Conservation (phyloP, 2,329 filamentous ascomycete species). For the Tolypocladium tropicale region DNA sequence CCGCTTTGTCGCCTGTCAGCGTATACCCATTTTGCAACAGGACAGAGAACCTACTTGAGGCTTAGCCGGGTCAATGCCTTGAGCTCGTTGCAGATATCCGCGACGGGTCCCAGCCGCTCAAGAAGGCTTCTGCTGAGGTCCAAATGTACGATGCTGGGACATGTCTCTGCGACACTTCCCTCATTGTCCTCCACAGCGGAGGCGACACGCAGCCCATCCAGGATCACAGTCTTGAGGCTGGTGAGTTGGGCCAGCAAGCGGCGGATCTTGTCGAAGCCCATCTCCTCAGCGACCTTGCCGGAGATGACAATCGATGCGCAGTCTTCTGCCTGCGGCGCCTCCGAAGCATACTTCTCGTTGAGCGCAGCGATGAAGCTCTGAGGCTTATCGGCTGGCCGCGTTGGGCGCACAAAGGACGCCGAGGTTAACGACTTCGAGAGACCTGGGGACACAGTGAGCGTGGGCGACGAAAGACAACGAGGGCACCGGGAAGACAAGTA, state of each 20-base stretch:
- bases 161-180: constrained; percentile 36
- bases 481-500: constrained; percentile 23
- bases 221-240: constrained; percentile 69
- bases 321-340: constrained; percentile 25
- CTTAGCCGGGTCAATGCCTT: constrained; percentile 55
- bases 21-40: not conserved
- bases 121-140: constrained; percentile 83
- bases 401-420: constrained; percentile 80
- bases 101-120: constrained; percentile 53
- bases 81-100: constrained; percentile 61
- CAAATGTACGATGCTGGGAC: constrained; percentile 62
- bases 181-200: constrained; percentile 20
- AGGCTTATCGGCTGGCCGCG: constrained; percentile 55
- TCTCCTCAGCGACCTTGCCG: constrained; percentile 80
- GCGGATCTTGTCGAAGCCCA: constrained; percentile 90
- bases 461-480: too few relatives aligned
- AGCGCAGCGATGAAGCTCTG: constrained; percentile 72
- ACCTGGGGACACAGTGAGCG: constrained; percentile 22
- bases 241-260: constrained; percentile 66
- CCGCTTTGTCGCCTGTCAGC: constrained; percentile 40
- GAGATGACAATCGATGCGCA: constrained; percentile 54
- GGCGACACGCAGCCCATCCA: constrained; percentile 64
- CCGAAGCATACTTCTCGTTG: constrained; percentile 71
- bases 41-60: constrained; percentile 50
- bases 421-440: constrained; percentile 57